These are phyloP conservation scores for Bipolaris zeicola DNA, from an alignment of 2,329 filamentous ascomycete genomes.

Conservation along the genomic window DNA sequence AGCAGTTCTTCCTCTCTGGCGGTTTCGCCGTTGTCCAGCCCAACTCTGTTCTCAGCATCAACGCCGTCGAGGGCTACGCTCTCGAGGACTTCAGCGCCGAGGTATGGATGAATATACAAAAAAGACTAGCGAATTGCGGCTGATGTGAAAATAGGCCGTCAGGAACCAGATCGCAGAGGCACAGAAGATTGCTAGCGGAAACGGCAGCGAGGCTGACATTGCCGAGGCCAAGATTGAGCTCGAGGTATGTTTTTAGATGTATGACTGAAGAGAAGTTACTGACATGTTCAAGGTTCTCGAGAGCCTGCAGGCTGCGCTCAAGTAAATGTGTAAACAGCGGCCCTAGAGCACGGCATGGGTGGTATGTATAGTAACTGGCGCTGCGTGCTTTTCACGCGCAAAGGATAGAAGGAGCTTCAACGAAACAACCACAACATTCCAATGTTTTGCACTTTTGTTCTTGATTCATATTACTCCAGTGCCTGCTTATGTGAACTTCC, in stretches of 20 bases:
- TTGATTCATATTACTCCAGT: conserved; percentile 2
- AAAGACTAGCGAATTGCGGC: conserved; percentile 3
- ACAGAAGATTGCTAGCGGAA: conserved; percentile 89
- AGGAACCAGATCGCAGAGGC: conserved; percentile 89
- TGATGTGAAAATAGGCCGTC: conserved; percentile 64
- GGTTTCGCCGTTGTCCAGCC: conserved; percentile 98
- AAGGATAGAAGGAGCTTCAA: conserved; percentile 45
- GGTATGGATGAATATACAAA: conserved; percentile 43
- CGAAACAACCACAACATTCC: conserved; percentile 32
- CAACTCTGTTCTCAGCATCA: conserved; percentile 94
- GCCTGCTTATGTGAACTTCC: conserved; percentile 26
- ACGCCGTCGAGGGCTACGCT: conserved; percentile 93
- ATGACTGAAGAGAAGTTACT: conserved; percentile 34
- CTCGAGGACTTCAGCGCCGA: conserved; percentile 96
- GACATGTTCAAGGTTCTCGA: conserved; percentile 71
- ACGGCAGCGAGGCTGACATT: conserved; percentile 94
- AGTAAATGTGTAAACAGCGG: conserved; percentile 66
- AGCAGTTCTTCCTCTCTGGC: conserved; percentile 98
- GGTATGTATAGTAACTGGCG: conserved; percentile 17
- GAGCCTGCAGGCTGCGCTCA: conserved; percentile 78
- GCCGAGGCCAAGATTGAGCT: conserved; percentile 99
- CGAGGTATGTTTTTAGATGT: conserved; percentile 68
- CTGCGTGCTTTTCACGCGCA: conserved; percentile 36
- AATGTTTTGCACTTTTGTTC: conserved; percentile 11
- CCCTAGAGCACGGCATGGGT: conserved; percentile 27